Percentiles rank a stretch among this genome's conserved stretches.
Evolutionary conservation across 352 stramenopile genomes (phyloP).

Genomic region (Lagenidium giganteum): DNA sequence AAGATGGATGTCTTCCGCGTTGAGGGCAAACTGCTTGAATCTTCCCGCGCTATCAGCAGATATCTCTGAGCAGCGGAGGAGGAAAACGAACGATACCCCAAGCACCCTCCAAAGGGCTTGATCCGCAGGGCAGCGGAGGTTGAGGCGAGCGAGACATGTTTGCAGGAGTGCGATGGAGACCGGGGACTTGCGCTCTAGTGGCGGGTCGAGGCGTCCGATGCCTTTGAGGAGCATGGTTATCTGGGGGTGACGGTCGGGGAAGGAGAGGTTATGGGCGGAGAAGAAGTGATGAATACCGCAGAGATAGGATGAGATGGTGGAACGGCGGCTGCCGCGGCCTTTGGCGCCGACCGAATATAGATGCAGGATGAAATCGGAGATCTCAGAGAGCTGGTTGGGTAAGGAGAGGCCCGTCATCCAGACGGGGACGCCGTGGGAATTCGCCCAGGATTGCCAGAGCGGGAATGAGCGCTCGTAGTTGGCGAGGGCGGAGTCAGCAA

Average conservation of each 20-base stretch:
- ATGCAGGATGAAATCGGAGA: too few relatives aligned
- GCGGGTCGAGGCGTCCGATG: slow-evolving; percentile 1
- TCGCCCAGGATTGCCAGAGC: neutral
- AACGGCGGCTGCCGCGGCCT: too few relatives aligned
- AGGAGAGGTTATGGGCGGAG: slow-evolving; percentile 1
- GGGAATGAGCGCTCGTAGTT: slow-evolving; percentile 3
- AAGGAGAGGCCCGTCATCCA: neutral
- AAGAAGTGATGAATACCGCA: too few relatives aligned
- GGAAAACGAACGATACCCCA: slow-evolving; percentile 1
- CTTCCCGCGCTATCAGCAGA: neutral
- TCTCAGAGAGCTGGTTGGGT: too few relatives aligned
- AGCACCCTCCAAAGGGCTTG: slow-evolving; percentile 1
- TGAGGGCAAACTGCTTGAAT: slow-evolving; percentile 1
- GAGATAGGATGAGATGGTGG: too few relatives aligned
- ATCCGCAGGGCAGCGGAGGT: neutral
- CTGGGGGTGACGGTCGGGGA: neutral
- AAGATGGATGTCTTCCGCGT: neutral
- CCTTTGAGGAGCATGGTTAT: slow-evolving; percentile 4
- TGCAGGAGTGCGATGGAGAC: neutral
- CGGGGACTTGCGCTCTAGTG: neutral
- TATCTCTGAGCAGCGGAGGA: slow-evolving; percentile 1
- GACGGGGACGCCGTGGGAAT: neutral
- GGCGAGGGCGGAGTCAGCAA: slow-evolving; percentile 7
- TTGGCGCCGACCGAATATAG: too few relatives aligned
- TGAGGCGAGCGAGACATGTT: neutral